Conservation (phyloP, 805 yeast genomes). For the Lipomyces starkeyi region DNA sequence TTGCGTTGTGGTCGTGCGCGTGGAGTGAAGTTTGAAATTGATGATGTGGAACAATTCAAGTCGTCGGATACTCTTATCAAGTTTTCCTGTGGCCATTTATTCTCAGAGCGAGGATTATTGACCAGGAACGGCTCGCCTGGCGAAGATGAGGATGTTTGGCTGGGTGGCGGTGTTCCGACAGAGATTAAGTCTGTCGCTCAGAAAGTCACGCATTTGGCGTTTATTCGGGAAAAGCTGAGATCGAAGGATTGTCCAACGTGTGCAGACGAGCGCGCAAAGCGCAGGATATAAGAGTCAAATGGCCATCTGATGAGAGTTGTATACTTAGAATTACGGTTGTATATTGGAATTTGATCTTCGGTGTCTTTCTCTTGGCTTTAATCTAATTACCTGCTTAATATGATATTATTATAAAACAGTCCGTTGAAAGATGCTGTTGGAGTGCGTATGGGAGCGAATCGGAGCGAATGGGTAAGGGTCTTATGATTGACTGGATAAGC, state of each 20-base stretch:
- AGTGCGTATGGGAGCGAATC: neutral
- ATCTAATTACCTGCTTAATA: no score
- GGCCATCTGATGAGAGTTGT: neutral
- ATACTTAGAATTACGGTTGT: neutral
- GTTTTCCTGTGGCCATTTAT: slow-evolving; percentile 33
- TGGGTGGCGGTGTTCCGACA: slow-evolving; percentile 15
- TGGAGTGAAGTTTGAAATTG: slow-evolving; percentile 35
- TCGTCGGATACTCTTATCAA: slow-evolving; percentile 24
- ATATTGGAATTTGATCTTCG: neutral
- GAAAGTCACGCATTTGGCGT: slow-evolving; percentile 35
- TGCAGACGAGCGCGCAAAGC: slow-evolving; percentile 15
- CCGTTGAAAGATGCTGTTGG: neutral
- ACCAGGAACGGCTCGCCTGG: slow-evolving; percentile 12
- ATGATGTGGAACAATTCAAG: slow-evolving; percentile 24
- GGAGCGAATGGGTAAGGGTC: neutral
- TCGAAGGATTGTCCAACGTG: slow-evolving; percentile 29
- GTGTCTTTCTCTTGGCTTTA: neutral
- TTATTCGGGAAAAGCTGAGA: slow-evolving; percentile 27
- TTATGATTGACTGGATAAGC: no score
- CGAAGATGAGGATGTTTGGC: slow-evolving; percentile 26
- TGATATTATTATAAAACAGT: no score
- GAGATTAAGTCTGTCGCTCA: slow-evolving; percentile 29
- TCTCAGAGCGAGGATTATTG: slow-evolving; percentile 26
- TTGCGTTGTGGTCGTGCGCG: slow-evolving; percentile 33
- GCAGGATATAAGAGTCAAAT: neutral